phyloP scores from a whole-genome alignment of 1,284 basidiomycete species.

The Trametes versicolor region DNA sequence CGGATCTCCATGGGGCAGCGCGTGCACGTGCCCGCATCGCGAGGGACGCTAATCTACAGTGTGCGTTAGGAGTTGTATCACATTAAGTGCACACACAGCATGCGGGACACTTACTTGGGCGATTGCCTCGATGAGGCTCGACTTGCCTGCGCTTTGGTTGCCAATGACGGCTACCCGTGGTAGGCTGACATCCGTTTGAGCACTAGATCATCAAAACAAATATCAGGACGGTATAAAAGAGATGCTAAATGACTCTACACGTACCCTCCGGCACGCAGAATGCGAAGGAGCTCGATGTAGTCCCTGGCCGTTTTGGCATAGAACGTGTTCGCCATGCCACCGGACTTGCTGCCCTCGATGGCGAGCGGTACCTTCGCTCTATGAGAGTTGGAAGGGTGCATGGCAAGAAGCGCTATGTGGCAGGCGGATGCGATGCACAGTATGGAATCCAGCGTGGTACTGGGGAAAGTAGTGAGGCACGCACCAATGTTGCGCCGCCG shows the following conservation, averaged over 20 bases:
- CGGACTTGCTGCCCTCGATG: neutral
- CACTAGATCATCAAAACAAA: slow-evolving; percentile 27
- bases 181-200: slow-evolving; percentile 40
- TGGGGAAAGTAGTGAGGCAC: too few relatives aligned
- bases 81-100: neutral
- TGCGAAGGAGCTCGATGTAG: slow-evolving; percentile 17
- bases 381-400: neutral
- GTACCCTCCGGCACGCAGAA: slow-evolving; percentile 26
- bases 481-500: too few relatives aligned
- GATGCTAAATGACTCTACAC: neutral
- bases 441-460: neutral
- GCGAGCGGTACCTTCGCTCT: neutral
- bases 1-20: slow-evolving; percentile 44
- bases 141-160: slow-evolving; percentile 53
- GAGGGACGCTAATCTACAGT: slow-evolving; percentile 38
- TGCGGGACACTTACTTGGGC: slow-evolving; percentile 56
- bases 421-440: neutral
- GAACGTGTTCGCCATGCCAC: slow-evolving; percentile 2
- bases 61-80: neutral
- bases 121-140: slow-evolving; percentile 59
- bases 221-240: neutral
- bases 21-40: slow-evolving; percentile 39
- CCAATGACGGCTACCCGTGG: slow-evolving; percentile 45
- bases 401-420: neutral
- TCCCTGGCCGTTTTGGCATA: slow-evolving; percentile 21